Percentiles rank a stretch among this genome's conserved stretches.
These are phyloP conservation scores for Aspergillus vadensis DNA, from an alignment of 2,329 filamentous ascomycete genomes.

Conservation along the genomic window DNA sequence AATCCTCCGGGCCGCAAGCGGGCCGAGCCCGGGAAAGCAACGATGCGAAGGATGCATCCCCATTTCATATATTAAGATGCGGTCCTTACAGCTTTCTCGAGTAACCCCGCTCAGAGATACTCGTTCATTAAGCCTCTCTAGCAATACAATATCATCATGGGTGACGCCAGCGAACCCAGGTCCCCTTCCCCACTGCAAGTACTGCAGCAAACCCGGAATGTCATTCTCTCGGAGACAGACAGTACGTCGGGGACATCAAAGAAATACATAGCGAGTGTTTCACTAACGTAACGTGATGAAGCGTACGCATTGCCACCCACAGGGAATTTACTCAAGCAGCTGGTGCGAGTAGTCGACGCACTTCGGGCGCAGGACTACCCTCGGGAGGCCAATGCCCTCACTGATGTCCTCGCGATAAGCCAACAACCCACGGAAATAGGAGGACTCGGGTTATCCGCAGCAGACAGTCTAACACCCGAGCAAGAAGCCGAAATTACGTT, in stretches of 20 bases:
- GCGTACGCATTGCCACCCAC: neutral
- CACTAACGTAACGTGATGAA: neutral
- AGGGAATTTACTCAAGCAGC: neutral
- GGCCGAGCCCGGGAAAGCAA: neutral
- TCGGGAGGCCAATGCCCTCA: slow-evolving; percentile 16
- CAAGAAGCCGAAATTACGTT: slow-evolving; percentile 28
- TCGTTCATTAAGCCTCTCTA: neutral
- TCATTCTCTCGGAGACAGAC: neutral
- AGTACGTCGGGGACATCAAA: neutral
- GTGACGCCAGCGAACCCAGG: neutral
- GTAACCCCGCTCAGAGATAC: neutral
- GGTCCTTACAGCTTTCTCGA: neutral
- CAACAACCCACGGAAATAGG: slow-evolving; percentile 21
- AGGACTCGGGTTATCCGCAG: slow-evolving; percentile 15
- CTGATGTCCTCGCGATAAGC: slow-evolving; percentile 25
- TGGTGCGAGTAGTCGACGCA: neutral
- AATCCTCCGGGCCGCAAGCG: neutral
- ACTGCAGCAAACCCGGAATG: neutral
- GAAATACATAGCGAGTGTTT: neutral
- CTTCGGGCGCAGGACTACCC: neutral
- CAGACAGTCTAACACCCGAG: neutral
- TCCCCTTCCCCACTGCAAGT: neutral
- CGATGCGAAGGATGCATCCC: neutral
- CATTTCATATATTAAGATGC: neutral
- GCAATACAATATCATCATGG: neutral